phyloP scores from a whole-genome alignment of 495 filamentous ascomycete species.

The Xeromyces bisporus region DNA sequence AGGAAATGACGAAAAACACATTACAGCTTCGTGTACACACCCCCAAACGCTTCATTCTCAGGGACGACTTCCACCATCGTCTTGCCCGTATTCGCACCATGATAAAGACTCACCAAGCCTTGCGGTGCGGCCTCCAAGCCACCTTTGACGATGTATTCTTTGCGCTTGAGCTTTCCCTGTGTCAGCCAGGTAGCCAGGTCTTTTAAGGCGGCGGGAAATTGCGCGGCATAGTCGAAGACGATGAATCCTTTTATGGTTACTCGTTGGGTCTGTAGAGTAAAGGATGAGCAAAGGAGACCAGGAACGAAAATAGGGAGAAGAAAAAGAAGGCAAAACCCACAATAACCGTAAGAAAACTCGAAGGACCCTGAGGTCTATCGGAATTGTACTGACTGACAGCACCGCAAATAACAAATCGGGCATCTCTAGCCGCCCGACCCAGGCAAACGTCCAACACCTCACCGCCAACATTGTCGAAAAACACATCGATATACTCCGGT shows the following conservation, averaged over 20 bases:
- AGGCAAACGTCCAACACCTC: conserved; percentile 39
- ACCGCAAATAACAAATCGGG: conserved; percentile 37
- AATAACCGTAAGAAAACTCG: conserved; percentile 34
- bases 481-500: conserved; percentile 38
- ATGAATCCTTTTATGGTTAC: conserved; percentile 41
- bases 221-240: conserved; percentile 33
- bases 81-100: conserved; percentile 35
- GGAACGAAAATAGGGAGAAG: background rate
- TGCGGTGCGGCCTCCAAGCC: conserved; percentile 33
- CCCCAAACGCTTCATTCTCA: conserved; percentile 13
- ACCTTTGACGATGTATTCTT: conserved; percentile 36
- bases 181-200: conserved; percentile 32
- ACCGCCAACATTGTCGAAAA: conserved; percentile 40
- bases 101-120: conserved; percentile 31
- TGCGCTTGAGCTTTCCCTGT: conserved; percentile 38
- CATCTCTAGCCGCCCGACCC: conserved; percentile 25
- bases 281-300: conserved; percentile 7
- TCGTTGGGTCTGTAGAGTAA: conserved; percentile 21
- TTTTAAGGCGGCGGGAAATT: conserved; percentile 27
- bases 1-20: too few species aligned
- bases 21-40: too few species aligned
- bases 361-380: conserved; percentile 26
- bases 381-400: conserved; percentile 38
- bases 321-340: conserved; percentile 23
- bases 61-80: conserved; percentile 33